Conservation (phyloP, 768 basidiomycete genomes). For the Auriculariales sp. region DNA sequence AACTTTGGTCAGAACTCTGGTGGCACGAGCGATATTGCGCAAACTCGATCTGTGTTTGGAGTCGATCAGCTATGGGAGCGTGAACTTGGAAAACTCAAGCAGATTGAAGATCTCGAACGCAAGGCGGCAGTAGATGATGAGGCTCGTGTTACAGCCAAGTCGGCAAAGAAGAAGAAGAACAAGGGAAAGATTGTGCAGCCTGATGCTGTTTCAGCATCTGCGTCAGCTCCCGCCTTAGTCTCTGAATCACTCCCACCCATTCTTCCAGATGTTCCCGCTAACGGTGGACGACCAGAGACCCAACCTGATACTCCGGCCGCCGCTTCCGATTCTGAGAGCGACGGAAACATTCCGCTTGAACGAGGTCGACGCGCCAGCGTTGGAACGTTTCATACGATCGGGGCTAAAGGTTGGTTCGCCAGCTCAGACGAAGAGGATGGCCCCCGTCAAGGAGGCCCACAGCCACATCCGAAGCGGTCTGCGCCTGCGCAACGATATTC, state of each 20-base stretch:
- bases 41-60: slow-evolving; percentile 75
- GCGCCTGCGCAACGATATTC: neutral
- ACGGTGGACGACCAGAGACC: slow-evolving; percentile 21
- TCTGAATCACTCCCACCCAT: slow-evolving; percentile 10
- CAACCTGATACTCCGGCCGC: slow-evolving; percentile 6
- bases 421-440: slow-evolving; percentile 3
- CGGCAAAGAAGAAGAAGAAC: slow-evolving; percentile 20
- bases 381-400: slow-evolving; percentile 1
- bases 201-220: slow-evolving; percentile 20
- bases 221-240: neutral
- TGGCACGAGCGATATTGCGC: slow-evolving; percentile 14
- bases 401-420: slow-evolving; percentile 9
- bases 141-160: slow-evolving; percentile 31
- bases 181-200: slow-evolving; percentile 34
- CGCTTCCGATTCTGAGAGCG: slow-evolving; percentile 1
- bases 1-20: slow-evolving; percentile 46
- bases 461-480: neutral
- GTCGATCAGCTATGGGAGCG: slow-evolving; percentile 88
- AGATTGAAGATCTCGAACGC: slow-evolving; percentile 59
- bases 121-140: slow-evolving; percentile 37
- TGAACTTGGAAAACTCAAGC: slow-evolving; percentile 67
- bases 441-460: neutral
- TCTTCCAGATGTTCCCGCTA: slow-evolving; percentile 13
- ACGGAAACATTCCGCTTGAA: neutral
- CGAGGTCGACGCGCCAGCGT: neutral